Evolutionary conservation across 139 green algal species (phyloP).

Genomic region (Penium margaritaceum): DNA sequence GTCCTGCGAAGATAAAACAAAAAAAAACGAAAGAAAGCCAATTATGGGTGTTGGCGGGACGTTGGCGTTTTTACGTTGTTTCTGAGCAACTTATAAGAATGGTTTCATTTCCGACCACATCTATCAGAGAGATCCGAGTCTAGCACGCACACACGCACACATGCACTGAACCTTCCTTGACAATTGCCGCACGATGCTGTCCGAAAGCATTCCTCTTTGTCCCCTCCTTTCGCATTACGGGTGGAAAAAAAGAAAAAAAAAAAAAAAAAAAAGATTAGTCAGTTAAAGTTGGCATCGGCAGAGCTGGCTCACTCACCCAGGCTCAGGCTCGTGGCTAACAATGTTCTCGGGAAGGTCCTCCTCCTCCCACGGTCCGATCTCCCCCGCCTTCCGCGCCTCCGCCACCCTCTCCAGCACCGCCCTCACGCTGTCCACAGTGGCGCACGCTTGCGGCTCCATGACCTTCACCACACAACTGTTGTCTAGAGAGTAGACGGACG

Average conservation of each 20-base stretch:
- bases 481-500: too few species aligned
- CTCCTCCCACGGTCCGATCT: slow-evolving; percentile 28
- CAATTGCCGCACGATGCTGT: too few species aligned
- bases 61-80: too few species aligned
- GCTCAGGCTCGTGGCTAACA: slow-evolving; percentile 4
- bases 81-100: too few species aligned
- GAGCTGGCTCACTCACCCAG: slow-evolving; percentile 23
- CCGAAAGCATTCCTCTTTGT: too few species aligned
- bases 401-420: slow-evolving; percentile 56
- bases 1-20: slow-evolving; percentile 1
- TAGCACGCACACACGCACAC: too few species aligned
- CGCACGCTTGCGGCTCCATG: slow-evolving; percentile 38
- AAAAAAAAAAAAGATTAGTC: not conserved
- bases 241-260: not conserved
- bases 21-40: not conserved
- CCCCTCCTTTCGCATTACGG: too few species aligned
- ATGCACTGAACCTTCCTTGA: too few species aligned
- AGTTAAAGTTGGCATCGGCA: not conserved
- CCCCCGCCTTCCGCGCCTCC: slow-evolving; percentile 18
- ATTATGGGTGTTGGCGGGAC: too few species aligned
- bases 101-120: too few species aligned
- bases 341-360: slow-evolving; percentile 37
- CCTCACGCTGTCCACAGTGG: slow-evolving; percentile 40
- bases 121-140: too few species aligned
- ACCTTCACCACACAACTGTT: slow-evolving; percentile 57